phyloP scores from a whole-genome alignment of 2,329 filamentous ascomycete species.

The Cercospora nicotianae region DNA sequence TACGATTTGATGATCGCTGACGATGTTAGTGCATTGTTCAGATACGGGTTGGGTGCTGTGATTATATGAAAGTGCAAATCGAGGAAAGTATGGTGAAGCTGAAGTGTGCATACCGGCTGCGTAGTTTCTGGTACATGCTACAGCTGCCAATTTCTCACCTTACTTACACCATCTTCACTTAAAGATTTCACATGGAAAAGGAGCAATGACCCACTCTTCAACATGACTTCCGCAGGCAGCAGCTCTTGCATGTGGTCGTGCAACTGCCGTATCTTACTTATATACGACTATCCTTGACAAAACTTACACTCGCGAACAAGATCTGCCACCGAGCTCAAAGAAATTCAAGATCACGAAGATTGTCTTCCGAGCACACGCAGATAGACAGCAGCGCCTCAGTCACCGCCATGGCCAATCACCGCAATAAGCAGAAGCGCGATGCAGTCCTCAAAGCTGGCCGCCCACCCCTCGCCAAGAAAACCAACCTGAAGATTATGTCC shows the following conservation, averaged over 20 bases:
- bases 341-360: not conserved
- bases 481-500: conserved; percentile 47
- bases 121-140: not conserved
- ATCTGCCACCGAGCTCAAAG: not conserved
- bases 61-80: not conserved
- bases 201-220: conserved; percentile 1
- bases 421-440: not conserved
- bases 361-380: not conserved
- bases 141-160: not conserved
- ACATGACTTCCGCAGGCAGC: conserved; percentile 2
- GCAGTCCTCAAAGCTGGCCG: conserved; percentile 7
- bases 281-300: not conserved
- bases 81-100: not conserved
- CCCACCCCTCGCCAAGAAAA: conserved; percentile 27
- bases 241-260: not conserved
- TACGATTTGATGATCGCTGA: not conserved
- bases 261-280: not conserved
- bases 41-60: not conserved
- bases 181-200: not conserved
- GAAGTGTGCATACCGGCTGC: not conserved
- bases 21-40: not conserved
- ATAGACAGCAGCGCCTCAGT: not conserved
- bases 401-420: not conserved
- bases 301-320: not conserved
- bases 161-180: not conserved